These are phyloP conservation scores for Neurospora intermedia DNA, from an alignment of 495 filamentous ascomycete species.

Conservation along the genomic window DNA sequence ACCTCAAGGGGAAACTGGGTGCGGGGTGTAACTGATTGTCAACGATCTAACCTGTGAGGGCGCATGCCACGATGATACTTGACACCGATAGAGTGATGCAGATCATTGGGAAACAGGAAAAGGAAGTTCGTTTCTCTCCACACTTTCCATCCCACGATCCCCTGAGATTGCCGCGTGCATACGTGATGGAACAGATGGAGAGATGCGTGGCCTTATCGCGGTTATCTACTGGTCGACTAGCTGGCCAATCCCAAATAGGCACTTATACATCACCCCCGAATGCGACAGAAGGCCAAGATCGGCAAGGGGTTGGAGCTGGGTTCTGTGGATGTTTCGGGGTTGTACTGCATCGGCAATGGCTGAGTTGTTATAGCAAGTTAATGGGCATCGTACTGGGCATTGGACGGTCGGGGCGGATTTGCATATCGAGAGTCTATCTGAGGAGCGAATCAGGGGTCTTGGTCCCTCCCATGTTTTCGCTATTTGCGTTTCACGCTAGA, in stretches of 20 bases:
- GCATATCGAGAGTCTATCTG: neutral
- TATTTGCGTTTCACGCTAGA: neutral
- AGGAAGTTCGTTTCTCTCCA: neutral
- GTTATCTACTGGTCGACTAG: neutral
- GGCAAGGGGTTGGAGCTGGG: neutral
- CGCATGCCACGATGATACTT: neutral
- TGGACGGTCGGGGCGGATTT: neutral
- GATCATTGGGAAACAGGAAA: neutral
- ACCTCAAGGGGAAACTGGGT: conserved; percentile 1
- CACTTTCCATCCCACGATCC: neutral
- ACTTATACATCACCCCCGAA: neutral
- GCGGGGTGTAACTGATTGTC: conserved; percentile 4
- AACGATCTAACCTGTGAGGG: neutral
- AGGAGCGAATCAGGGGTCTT: neutral
- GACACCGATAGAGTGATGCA: neutral
- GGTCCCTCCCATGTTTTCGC: neutral
- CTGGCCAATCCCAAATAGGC: neutral
- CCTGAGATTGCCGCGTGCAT: neutral
- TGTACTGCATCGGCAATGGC: conserved; percentile 11
- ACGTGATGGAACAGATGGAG: neutral
- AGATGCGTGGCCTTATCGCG: conserved; percentile 12
- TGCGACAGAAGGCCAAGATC: neutral
- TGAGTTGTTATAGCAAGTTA: neutral
- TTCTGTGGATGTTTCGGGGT: neutral
- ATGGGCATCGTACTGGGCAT: neutral